phyloP scores from a whole-genome alignment of 768 basidiomycete genomes.

The Coprinellus micaceus region DNA sequence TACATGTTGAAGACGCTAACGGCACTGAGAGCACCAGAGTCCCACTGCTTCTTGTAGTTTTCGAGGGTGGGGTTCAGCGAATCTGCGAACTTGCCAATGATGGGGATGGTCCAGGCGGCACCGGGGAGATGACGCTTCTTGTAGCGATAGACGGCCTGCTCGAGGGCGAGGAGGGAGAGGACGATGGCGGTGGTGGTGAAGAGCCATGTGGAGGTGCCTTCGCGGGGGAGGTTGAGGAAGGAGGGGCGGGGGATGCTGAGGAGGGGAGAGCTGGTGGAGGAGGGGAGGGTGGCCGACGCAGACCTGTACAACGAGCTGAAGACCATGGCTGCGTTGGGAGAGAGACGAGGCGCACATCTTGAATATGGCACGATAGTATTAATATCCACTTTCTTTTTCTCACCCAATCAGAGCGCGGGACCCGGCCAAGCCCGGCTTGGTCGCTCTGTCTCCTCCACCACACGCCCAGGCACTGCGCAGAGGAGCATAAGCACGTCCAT shows the following conservation, averaged over 20 bases:
- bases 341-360: background rate
- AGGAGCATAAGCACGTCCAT: background rate
- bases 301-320: conserved; percentile 33
- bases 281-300: conserved; percentile 38
- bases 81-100: conserved; percentile 95
- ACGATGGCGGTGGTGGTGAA: conserved; percentile 70
- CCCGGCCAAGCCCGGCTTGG: background rate
- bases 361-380: conserved; percentile 30
- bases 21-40: conserved; percentile 81
- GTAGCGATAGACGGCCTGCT: conserved; percentile 83
- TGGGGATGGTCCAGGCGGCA: conserved; percentile 88
- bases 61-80: conserved; percentile 90
- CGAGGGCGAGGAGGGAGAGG: conserved; percentile 72
- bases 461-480: background rate
- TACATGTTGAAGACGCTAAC: conserved; percentile 98
- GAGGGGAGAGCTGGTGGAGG: conserved; percentile 40
- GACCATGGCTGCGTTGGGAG: conserved; percentile 26
- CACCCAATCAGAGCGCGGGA: conserved; percentile 35
- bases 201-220: conserved; percentile 47
- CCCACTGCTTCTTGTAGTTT: conserved; percentile 89
- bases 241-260: conserved; percentile 45
- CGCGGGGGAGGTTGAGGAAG: conserved; percentile 35
- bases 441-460: background rate
- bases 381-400: conserved; percentile 25
- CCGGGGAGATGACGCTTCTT: conserved; percentile 91